phyloP scores from a whole-genome alignment of 2,329 filamentous ascomycete genomes.

The Sporothrix dimorphospora region DNA sequence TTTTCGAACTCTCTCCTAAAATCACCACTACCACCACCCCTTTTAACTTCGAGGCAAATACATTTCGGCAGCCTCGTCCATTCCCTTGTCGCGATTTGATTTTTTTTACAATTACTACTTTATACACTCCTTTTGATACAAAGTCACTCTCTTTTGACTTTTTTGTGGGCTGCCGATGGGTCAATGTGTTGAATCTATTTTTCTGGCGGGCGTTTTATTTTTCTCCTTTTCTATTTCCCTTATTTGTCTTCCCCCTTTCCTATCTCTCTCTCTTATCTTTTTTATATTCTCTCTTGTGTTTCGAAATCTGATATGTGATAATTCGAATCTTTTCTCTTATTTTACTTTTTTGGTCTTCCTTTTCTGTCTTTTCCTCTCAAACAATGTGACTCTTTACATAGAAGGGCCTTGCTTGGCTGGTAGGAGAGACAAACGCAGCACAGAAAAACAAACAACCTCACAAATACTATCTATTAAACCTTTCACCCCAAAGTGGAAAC shows the following conservation, averaged over 20 bases:
- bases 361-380: not conserved
- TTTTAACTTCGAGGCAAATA: not conserved
- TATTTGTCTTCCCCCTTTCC: not conserved
- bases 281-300: constrained; percentile 13
- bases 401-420: no score
- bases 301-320: not conserved
- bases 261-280: not conserved
- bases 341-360: not conserved
- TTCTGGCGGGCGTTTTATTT: constrained; percentile 30
- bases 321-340: not conserved
- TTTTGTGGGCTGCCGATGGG: constrained; percentile 28
- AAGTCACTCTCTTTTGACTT: not conserved
- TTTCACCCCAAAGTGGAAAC: no score
- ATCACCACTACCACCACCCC: not conserved
- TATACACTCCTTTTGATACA: constrained; percentile 13
- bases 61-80: constrained; percentile 16
- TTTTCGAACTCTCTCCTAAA: constrained; percentile 5
- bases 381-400: no score
- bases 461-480: no score
- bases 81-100: constrained; percentile 21
- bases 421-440: no score
- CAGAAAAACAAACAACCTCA: no score
- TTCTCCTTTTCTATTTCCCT: constrained; percentile 23
- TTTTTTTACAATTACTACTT: not conserved
- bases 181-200: constrained; percentile 22